Evolutionary conservation across 305 asterid genomes (phyloP).

Genomic region (Fraxinus ornus): DNA sequence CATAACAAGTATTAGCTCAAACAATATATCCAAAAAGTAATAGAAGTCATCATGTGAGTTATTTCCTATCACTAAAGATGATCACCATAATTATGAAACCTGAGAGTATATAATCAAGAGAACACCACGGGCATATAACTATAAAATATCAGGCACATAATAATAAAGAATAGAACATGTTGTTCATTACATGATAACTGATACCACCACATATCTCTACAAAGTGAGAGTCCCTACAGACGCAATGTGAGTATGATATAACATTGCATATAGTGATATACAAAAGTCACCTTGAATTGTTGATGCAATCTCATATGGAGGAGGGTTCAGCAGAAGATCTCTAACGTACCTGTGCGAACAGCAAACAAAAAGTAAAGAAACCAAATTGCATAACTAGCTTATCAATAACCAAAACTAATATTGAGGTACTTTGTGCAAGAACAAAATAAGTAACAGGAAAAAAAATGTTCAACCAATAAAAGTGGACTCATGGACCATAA

Average conservation of each 20-base stretch:
- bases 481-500: neutral
- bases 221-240: neutral
- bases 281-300: conserved; percentile 63
- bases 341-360: conserved; percentile 65
- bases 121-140: neutral
- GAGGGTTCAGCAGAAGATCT: conserved; percentile 94
- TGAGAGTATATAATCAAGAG: neutral
- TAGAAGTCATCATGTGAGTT: neutral
- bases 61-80: neutral
- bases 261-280: neutral
- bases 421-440: neutral
- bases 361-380: conserved; percentile 20
- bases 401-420: neutral
- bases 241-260: neutral
- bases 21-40: neutral
- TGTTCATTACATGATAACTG: neutral
- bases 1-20: neutral
- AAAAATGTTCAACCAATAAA: neutral
- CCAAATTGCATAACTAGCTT: conserved; percentile 5
- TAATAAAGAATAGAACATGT: neutral
- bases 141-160: neutral
- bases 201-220: neutral
- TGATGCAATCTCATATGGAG: conserved; percentile 79
- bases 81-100: neutral
- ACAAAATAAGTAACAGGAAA: neutral